phyloP scores from a whole-genome alignment of 2,329 filamentous ascomycete species.

The Paramyrothecium sp. region DNA sequence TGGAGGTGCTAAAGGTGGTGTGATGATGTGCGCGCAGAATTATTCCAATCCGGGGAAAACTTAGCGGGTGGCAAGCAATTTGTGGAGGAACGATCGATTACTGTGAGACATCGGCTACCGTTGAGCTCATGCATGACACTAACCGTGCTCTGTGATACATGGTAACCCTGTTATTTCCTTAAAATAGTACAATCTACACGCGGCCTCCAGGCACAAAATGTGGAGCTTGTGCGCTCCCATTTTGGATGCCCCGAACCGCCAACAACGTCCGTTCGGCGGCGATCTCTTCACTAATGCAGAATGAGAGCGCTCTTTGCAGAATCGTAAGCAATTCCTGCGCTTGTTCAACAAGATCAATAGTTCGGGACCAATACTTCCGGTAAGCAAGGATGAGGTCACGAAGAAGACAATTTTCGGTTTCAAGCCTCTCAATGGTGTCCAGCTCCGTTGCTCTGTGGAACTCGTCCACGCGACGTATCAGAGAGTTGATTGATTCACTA shows the following conservation, averaged over 20 bases:
- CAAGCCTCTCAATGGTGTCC: background rate
- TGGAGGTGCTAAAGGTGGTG: too few relatives aligned
- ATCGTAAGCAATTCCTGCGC: background rate
- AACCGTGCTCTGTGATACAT: background rate
- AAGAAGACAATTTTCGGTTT: background rate
- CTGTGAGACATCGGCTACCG: too few relatives aligned
- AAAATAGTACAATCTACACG: background rate
- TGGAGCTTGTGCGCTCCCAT: background rate
- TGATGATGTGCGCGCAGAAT: background rate
- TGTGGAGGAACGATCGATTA: background rate
- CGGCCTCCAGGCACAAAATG: background rate
- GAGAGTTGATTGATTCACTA: background rate
- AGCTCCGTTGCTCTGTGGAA: background rate
- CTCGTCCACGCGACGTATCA: background rate
- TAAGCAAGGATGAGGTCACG: background rate
- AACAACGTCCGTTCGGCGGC: background rate
- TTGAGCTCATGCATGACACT: background rate
- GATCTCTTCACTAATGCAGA: conserved; percentile 1
- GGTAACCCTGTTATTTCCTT: background rate
- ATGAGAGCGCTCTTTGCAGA: background rate
- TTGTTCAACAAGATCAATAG: background rate
- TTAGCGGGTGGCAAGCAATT: background rate
- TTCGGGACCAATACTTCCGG: background rate
- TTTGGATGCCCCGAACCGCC: background rate
- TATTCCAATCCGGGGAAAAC: background rate